Evolutionary conservation across 331 rosid genomes (phyloP), one percentile per base, ranked within the genome.

Genomic region (Rhamnella rubrinervis): DNA sequence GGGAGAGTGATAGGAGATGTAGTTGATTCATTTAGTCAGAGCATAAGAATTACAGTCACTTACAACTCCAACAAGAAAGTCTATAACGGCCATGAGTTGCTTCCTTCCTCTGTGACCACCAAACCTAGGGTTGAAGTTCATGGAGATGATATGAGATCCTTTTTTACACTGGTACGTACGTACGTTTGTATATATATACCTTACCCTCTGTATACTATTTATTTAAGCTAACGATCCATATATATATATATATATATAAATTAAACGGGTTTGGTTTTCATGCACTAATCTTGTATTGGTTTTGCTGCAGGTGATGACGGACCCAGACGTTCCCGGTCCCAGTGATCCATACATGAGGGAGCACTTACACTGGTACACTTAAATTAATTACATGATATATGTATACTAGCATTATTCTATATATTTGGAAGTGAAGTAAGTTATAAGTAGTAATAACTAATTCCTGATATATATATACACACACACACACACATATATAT

Each of bases 321-420:
- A 89, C 71, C 93, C 96, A 53, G 93, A 89, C 40, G 96, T 87
- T 40, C 96, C 96, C 11, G 93, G 96, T 65, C 96, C 96, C 13
- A 87, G 96, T 85, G 96, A 89, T 74, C 96, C 96, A 16, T 89
- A 79, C 74, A 65, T 89, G 61, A 83, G 84, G 76, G 93, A 89
- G 81, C 96, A 87, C 69, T 75, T 89, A 35, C 96, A 89, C 82
- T 87, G 92, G 93, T 89, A 84, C 5, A 14, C n/a, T 50, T 31
- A 10, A 49, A 61, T 21, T 31, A 3, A 31, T 31, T 31, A 31
- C 35, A 31, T 31, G 35, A 31, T 31, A 31, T 31, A 49, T 12
- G 2, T 49, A 12, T 49, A 49, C 4, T 9, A 14, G 6, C 55
- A 14, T 49, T 9, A 49, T 15, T 49, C 16, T 12, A 31, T 31